A percentile compares a stretch with the other conserved stretches of the same genome.
Evolutionary conservation across 768 basidiomycete genomes (phyloP).

Genomic region (Termitomyces sp.): DNA sequence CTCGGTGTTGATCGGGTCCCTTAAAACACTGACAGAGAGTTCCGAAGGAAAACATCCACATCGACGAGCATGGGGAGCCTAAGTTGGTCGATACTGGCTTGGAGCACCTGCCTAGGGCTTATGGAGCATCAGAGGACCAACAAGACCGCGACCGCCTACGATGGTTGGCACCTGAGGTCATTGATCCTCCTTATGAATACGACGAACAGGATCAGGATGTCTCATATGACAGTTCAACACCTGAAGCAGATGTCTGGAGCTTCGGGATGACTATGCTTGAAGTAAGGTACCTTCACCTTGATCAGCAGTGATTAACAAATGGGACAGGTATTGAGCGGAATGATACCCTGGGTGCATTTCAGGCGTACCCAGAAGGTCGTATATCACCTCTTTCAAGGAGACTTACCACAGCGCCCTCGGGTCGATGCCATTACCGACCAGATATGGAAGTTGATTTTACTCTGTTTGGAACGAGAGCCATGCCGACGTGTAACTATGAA

Average conservation of each 20-base stretch:
- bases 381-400: not conserved
- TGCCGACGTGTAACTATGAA: not conserved
- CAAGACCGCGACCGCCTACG: conserved; percentile 5
- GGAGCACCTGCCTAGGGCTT: conserved; percentile 5
- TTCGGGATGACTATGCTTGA: conserved; percentile 22
- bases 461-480: conserved; percentile 6
- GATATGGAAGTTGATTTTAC: conserved; percentile 11
- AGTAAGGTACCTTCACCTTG: conserved; percentile 5
- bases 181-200: conserved; percentile 5
- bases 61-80: conserved; percentile 13
- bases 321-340: conserved; percentile 2
- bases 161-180: conserved; percentile 22
- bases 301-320: not conserved
- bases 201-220: not conserved
- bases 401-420: conserved; percentile 5
- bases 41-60: conserved; percentile 19
- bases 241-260: conserved; percentile 17
- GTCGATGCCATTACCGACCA: conserved; percentile 7
- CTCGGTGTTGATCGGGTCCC: not conserved
- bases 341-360: conserved; percentile 1
- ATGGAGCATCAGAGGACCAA: conserved; percentile 1
- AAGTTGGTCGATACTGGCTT: conserved; percentile 19
- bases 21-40: not conserved
- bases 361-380: not conserved
- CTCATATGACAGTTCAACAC: conserved; percentile 1